Conservation (phyloP, 352 stramenopile species). For the Pythium phragmitis region DNA sequence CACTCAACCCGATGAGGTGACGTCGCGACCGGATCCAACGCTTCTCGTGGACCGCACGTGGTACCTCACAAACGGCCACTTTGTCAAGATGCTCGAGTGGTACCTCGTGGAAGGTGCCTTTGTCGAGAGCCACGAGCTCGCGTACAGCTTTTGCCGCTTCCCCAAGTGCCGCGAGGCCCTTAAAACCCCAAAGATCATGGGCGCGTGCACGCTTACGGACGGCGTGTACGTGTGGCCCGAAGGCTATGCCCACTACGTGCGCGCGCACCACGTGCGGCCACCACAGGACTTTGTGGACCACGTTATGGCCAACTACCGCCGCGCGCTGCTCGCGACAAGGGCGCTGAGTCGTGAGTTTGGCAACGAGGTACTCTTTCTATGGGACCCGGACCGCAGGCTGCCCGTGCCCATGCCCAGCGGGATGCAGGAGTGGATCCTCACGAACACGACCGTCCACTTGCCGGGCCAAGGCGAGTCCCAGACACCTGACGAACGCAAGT, state of each 20-base stretch:
- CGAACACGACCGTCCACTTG: slow-evolving; percentile 48
- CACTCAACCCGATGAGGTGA: not conserved
- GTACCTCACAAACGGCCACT: slow-evolving; percentile 30
- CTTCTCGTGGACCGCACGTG: slow-evolving; percentile 54
- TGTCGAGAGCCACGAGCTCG: slow-evolving; percentile 78
- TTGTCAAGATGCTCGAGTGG: slow-evolving; percentile 46
- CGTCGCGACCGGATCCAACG: slow-evolving; percentile 41
- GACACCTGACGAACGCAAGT: slow-evolving; percentile 5
- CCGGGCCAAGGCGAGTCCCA: not conserved
- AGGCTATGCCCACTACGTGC: slow-evolving; percentile 75
- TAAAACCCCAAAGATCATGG: slow-evolving; percentile 49
- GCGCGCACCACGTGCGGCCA: slow-evolving; percentile 59
- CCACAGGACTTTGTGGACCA: slow-evolving; percentile 61
- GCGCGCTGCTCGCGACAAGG: slow-evolving; percentile 31
- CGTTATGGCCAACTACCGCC: slow-evolving; percentile 36
- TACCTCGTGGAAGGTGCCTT: slow-evolving; percentile 56
- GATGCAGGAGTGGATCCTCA: slow-evolving; percentile 72
- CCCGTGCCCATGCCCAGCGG: slow-evolving; percentile 43
- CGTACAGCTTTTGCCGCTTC: slow-evolving; percentile 82
- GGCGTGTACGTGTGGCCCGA: slow-evolving; percentile 79
- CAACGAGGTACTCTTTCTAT: slow-evolving; percentile 46
- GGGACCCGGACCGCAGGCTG: slow-evolving; percentile 39
- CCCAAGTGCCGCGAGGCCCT: slow-evolving; percentile 37
- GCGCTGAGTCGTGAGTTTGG: slow-evolving; percentile 25
- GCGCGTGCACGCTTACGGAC: slow-evolving; percentile 76